Base-by-base conservation (phyloP, 331 rosid genomes). In the Malus hybrid region DNA sequence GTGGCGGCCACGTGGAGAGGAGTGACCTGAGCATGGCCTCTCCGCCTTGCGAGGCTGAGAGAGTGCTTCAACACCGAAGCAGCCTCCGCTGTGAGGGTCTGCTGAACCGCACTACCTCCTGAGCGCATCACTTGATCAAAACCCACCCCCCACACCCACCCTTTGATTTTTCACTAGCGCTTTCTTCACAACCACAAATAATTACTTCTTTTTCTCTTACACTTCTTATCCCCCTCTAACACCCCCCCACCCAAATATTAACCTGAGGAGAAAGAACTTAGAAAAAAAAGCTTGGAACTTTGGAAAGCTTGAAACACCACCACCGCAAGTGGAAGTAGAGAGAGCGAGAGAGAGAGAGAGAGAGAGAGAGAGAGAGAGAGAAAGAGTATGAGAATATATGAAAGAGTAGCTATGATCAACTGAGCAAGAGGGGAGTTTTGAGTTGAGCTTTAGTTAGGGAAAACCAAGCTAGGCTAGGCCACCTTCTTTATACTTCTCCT, bases 11-110 rank as follows among this genome's bases (percentile, higher is more conserved):
- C 98, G 65, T 95, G 99, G 16, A 95, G 93, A 48, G 99, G 99
- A 39, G 99, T 95, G 80, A 95, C 86, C 84, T 95, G 99, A 65
- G 97, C 97, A 90, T 95, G 98, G 87, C 96, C 96, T 29, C 99
- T 77, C 71, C 99, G 74, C 32, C 91, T 75, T 54, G 99, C 98
- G 52, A 95, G 77, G 76, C 83, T 82, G 20, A 95, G 92, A 73
- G 99, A 90, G 71, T 92, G 98, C 96, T 95, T 95, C 90, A 92
- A 72, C 18, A 90, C 85, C 60, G 99, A 88, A 83, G 99, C 99
- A 88, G 97, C 97, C 99, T 95, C 99, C 69, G 97, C 87, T 75
- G 99, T 95, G 89, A 95, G 97, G 90, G 99, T 92, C 97, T 95
- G 97, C 90, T 92, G 98, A 72, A 87, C 88, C 67, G 93, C 87